Evolutionary conservation across 2,329 filamentous ascomycete species (phyloP).

Genomic region (Colletotrichum navitas): DNA sequence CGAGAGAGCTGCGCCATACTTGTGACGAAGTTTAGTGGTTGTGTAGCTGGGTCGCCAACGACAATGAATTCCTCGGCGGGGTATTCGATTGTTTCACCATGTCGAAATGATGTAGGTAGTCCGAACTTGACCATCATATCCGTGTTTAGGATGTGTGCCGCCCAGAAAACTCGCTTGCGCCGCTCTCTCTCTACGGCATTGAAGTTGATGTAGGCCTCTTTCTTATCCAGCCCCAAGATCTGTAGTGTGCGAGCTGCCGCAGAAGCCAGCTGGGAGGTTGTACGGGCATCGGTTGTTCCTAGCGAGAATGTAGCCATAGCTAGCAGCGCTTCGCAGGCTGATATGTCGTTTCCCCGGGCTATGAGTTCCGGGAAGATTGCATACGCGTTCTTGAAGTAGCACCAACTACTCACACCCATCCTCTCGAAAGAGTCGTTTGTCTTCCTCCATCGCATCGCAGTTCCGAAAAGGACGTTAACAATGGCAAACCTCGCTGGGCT

Average conservation of each 20-base stretch:
- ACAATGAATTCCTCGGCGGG: conserved; percentile 6
- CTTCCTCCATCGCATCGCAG: conserved; percentile 22
- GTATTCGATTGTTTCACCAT: conserved; percentile 8
- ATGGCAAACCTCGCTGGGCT: conserved; percentile 21
- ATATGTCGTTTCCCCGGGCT: background rate
- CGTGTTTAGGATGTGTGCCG: conserved; percentile 22
- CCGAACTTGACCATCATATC: conserved; percentile 29
- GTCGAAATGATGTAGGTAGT: conserved; percentile 6
- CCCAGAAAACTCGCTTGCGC: conserved; percentile 29
- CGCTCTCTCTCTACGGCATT: background rate
- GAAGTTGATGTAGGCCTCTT: background rate
- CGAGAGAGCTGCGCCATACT: conserved; percentile 19
- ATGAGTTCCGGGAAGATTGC: conserved; percentile 29
- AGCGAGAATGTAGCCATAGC: conserved; percentile 30
- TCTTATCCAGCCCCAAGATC: conserved; percentile 24
- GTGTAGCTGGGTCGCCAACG: background rate
- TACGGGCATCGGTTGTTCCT: conserved; percentile 28
- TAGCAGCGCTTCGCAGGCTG: conserved; percentile 31
- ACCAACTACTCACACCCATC: conserved; percentile 22
- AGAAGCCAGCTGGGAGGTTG: conserved; percentile 16
- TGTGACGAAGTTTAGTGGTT: background rate
- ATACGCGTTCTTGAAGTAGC: conserved; percentile 40
- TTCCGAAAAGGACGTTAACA: conserved; percentile 24
- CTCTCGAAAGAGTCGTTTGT: conserved; percentile 29
- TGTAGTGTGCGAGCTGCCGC: conserved; percentile 17